Percentiles rank a stretch among this genome's conserved stretches.
These are phyloP conservation scores for Teratosphaeria zuluensis DNA, from an alignment of 2,329 filamentous ascomycete genomes.

Conservation along the genomic window DNA sequence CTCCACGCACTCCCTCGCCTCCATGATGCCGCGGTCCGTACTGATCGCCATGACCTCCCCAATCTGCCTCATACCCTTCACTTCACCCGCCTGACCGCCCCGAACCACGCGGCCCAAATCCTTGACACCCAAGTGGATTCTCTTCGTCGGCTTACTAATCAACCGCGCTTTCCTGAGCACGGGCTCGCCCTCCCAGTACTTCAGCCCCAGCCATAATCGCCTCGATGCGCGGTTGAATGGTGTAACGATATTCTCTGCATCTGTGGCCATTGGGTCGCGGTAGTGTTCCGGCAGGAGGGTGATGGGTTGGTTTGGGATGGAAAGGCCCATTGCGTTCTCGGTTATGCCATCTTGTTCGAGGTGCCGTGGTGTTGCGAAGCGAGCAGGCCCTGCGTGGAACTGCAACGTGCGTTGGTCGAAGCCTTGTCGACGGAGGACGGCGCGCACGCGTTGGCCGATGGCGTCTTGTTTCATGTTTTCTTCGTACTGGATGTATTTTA, in stretches of 20 bases:
- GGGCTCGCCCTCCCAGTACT: slow-evolving; percentile 78
- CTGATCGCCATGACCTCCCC: slow-evolving; percentile 76
- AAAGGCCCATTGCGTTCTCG: slow-evolving; percentile 22
- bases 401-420: slow-evolving; percentile 5
- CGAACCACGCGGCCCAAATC: slow-evolving; percentile 57
- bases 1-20: slow-evolving; percentile 72
- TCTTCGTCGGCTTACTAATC: slow-evolving; percentile 65
- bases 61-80: slow-evolving; percentile 62
- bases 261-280: slow-evolving; percentile 18
- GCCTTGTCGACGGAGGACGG: slow-evolving; percentile 1
- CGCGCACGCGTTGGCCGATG: slow-evolving; percentile 1
- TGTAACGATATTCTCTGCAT: slow-evolving; percentile 25
- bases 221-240: slow-evolving; percentile 58
- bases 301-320: slow-evolving; percentile 17
- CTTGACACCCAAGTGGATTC: slow-evolving; percentile 54
- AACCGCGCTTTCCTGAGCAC: slow-evolving; percentile 59
- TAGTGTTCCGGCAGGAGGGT: slow-evolving; percentile 14
- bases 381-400: slow-evolving; percentile 7
- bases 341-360: slow-evolving; percentile 21
- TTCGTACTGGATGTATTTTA: not conserved
- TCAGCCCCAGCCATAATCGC: slow-evolving; percentile 79
- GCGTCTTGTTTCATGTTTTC: not conserved
- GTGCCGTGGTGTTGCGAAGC: slow-evolving; percentile 10
- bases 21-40: slow-evolving; percentile 69
- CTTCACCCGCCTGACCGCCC: slow-evolving; percentile 55